Evolutionary conservation across 2,329 filamentous ascomycete genomes (phyloP), one percentile per base, ranked within the genome.

Genomic region (Botrytis byssoidea): DNA sequence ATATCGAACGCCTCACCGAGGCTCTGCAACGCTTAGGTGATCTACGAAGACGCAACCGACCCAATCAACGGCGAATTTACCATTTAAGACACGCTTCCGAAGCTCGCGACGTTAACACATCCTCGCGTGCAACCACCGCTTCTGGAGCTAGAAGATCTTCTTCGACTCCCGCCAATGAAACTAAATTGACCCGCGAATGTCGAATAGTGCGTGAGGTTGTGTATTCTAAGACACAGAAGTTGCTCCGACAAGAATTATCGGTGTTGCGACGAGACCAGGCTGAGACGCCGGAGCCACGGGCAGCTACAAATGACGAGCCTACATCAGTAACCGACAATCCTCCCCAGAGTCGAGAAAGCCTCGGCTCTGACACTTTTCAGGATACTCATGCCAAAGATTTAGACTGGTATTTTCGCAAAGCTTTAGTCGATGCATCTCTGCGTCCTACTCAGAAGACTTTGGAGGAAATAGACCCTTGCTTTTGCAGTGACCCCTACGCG

Each of bases 321-420:
- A 12, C 32, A 10, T 12, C 20, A 20, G 14, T 25, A 10, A 32
- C 59, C 20, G 12, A 9, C 22, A 10, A n/a, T 2, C 5, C 29
- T 48, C 29, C 20, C 0, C 2, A 4, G 22, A 22, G 9, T 9
- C 4, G 20, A 8, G 3, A 12, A 10, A 25, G 10, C 1, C 20
- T n/a, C 20, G 46, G 1, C 5, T 51, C 22, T 14, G 6, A 48
- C 25, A 7, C 12, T n/a, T 0, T 4, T 3, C 42, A n/a, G 32
- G 29, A 25, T 12, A 35, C 18, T 4, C 20, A 37, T 10, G 7
- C 14, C 48, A 32, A 29, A 22, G 29, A 40, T 12, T 5, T 7
- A 55, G 8, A 9, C 2, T 67, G 7, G 46, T 29, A 55, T 7
- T 9, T 67, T 25, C 46, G 65, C 35, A 67, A 67, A 51, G 14